phyloP scores from a whole-genome alignment of 2,329 filamentous ascomycete genomes.

The Xenoacremonium recifei region DNA sequence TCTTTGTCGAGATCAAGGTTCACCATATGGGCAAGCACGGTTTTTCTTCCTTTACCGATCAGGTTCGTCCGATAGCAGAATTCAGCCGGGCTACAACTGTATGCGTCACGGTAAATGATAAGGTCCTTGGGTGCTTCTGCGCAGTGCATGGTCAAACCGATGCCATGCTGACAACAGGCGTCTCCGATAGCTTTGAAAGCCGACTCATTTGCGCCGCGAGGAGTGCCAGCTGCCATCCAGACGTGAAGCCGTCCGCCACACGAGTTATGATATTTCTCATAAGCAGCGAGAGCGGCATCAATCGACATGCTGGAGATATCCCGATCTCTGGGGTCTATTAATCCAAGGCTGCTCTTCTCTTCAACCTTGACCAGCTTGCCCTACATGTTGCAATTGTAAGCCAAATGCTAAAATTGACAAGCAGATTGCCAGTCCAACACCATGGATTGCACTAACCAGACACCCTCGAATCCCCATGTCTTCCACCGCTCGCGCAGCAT shows the following conservation, averaged over 20 bases:
- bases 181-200: slow-evolving; percentile 40
- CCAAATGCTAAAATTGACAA: background rate
- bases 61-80: slow-evolving; percentile 36
- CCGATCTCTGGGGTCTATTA: slow-evolving; percentile 6
- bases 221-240: slow-evolving; percentile 47
- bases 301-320: slow-evolving; percentile 8
- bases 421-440: background rate
- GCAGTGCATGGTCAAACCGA: slow-evolving; percentile 47
- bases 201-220: slow-evolving; percentile 39
- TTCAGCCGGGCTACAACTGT: slow-evolving; percentile 41
- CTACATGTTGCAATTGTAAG: slow-evolving; percentile 1
- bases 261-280: slow-evolving; percentile 18
- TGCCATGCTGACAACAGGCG: slow-evolving; percentile 35
- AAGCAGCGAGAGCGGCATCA: slow-evolving; percentile 22
- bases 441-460: slow-evolving; percentile 7
- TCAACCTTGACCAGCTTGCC: slow-evolving; percentile 9
- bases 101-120: slow-evolving; percentile 35
- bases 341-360: slow-evolving; percentile 1
- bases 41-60: slow-evolving; percentile 4
- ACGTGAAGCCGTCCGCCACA: slow-evolving; percentile 42
- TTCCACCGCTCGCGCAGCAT: slow-evolving; percentile 10
- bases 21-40: slow-evolving; percentile 8
- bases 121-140: slow-evolving; percentile 41
- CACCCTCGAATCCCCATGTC: slow-evolving; percentile 19
- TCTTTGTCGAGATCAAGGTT: slow-evolving; percentile 6